Conservation (phyloP, 1,139 yeast species). For the Zygosaccharomyces sapae region DNA sequence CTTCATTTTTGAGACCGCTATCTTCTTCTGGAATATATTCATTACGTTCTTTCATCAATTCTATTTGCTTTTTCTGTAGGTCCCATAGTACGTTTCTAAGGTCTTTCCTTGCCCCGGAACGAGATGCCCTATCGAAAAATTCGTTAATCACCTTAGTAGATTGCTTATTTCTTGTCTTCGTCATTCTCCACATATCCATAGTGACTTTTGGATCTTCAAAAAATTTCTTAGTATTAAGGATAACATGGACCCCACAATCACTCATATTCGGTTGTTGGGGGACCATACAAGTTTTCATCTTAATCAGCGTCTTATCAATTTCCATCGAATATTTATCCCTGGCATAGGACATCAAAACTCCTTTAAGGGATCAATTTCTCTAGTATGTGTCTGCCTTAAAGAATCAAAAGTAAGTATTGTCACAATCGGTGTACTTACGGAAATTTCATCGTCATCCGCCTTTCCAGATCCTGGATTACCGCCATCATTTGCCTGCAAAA, state of each 20-base stretch:
- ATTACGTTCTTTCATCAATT: slow-evolving; percentile 19
- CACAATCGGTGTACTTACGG: slow-evolving; percentile 37
- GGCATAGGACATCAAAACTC: slow-evolving; percentile 69
- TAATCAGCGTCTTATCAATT: slow-evolving; percentile 44
- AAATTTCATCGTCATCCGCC: slow-evolving; percentile 16
- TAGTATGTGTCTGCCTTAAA: slow-evolving; percentile 53
- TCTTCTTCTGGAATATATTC: slow-evolving; percentile 20
- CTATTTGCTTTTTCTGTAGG: slow-evolving; percentile 41
- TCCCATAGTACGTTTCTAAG: slow-evolving; percentile 37
- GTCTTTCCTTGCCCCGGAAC: slow-evolving; percentile 38
- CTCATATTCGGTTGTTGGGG: slow-evolving; percentile 86
- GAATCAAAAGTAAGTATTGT: slow-evolving; percentile 78
- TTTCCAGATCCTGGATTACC: slow-evolving; percentile 3
- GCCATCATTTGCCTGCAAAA: slow-evolving; percentile 10
- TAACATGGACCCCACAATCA: slow-evolving; percentile 93
- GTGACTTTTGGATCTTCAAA: slow-evolving; percentile 49
- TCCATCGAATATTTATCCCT: slow-evolving; percentile 53
- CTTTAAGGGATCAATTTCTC: slow-evolving; percentile 53
- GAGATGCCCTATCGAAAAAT: slow-evolving; percentile 39
- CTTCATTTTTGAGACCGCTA: slow-evolving; percentile 16
- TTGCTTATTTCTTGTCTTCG: slow-evolving; percentile 26
- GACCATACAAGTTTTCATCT: slow-evolving; percentile 50
- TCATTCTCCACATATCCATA: slow-evolving; percentile 48
- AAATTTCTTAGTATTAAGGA: slow-evolving; percentile 70
- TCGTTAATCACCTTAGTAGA: slow-evolving; percentile 23